Evolutionary conservation across 2,329 filamentous ascomycete genomes (phyloP), one percentile per base, ranked within the genome.

Genomic region (Penicillium corylophilum): DNA sequence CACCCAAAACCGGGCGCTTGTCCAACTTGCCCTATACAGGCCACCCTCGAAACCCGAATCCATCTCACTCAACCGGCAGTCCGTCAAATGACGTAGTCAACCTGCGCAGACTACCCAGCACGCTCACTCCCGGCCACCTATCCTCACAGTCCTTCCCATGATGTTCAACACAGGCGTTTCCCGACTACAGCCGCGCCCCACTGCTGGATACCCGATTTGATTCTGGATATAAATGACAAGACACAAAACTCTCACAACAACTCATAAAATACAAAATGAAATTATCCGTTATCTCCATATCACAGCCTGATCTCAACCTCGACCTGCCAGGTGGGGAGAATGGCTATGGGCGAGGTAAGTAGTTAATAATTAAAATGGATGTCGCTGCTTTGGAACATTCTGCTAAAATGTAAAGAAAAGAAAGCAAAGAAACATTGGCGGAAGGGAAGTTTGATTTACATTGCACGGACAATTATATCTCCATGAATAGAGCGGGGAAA

Each of bases 141-240:
- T 41, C 42, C 36, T 51, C 45, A 26, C 23, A 49, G 16, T 18
- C 46, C 54, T 51, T 44, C 46, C 42, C 42, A 49, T 60, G 36
- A 59, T 57, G 59, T 65, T 66, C 64, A 66, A 65, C 62, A 65
- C 60, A 61, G 54, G 54, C 55, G 43, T 56, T 63, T 49, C 50
- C 41, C 55, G 53, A 53, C 46, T 48, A 59, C 39, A 55, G 51
- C 56, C 62, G 51, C 56, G 46, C 51, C 48, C 51, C 53, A 55
- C 54, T 57, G 58, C 62, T 64, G 66, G 66, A 70, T 68, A 70
- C 66, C 67, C 65, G 57, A 66, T 68, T 63, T 61, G 57, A 54
- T 64, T 39, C 44, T 54, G 45, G 38, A 51, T 38, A 44, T 55
- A 62, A 44, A 46, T 41, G 26, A 48, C n/a, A 44, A 46, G 20